Base-by-base conservation (phyloP, 306 rosid species). In the Pyrus betulifolia region DNA sequence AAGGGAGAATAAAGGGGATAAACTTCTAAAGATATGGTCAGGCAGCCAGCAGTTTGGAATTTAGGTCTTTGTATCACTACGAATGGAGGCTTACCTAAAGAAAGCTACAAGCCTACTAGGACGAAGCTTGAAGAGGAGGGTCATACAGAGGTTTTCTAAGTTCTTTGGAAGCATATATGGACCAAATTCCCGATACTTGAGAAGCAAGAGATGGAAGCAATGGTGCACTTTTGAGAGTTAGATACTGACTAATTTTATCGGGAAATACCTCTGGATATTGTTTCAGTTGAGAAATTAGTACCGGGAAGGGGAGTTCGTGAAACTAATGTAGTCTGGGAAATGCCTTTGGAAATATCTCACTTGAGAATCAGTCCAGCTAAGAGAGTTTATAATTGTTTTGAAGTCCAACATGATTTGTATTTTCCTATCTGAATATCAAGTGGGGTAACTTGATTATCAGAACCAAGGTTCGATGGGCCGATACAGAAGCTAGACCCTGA, bases 121-220 rank as follows among this genome's bases (percentile, higher is more conserved):
- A n/a, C 23, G 58, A 65, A 31, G 27, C 44, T 31, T 27, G 65
- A 55, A 59, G 70, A 70, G 15, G 28, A 55, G 42, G 57, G 35
- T 42, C n/a, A 18, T 70, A 46, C 25, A 31, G 25, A 54, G 18
- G 71, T 49, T 61, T 72, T 27, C 27, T 22, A 59, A 58, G 62
- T 70, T 58, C 25, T 11, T 30, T 74, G 31, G 69, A 46, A 69
- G 70, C 12, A 31, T 52, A 14, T 30, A 45, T 51, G 49, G 65
- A n/a, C 12, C 55, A 72, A 38, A 69, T n/a, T 70, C 46, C 22
- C 21, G 61, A 15, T 35, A 13, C 40, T 11, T 49, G 14, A 25
- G 55, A 70, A 45, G 74, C 51, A 44, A 63, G 18, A 78, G 49
- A 57, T 63, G 22, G 28, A 82, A 73, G 64, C 25, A 72, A 55